phyloP scores from a whole-genome alignment of 2,329 filamentous ascomycete species.

The Stagonosporopsis chrysanthemi region DNA sequence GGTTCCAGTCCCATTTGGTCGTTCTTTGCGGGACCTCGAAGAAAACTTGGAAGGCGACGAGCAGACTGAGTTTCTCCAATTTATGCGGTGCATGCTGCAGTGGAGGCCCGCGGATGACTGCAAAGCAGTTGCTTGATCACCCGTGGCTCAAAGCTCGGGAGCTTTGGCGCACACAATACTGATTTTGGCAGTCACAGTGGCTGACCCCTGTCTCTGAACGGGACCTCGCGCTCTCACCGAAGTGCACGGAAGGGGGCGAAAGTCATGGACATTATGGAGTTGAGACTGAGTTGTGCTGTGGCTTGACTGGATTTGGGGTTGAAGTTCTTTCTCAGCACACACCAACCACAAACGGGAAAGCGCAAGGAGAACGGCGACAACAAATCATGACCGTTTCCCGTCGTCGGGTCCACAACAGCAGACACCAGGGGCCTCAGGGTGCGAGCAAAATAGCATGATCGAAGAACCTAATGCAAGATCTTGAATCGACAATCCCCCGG shows the following conservation, averaged over 20 bases:
- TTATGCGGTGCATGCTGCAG: conserved; percentile 47
- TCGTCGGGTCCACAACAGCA: neutral
- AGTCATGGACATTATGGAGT: neutral
- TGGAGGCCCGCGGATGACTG: conserved; percentile 43
- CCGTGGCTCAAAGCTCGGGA: conserved; percentile 19
- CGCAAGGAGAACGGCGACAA: conserved; percentile 9
- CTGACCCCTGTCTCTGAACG: neutral
- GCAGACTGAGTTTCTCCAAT: conserved; percentile 39
- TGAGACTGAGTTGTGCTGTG: conserved; percentile 4
- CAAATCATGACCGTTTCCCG: neutral
- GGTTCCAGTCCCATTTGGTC: conserved; percentile 13
- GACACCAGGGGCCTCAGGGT: neutral
- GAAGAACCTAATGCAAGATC: conserved; percentile 2
- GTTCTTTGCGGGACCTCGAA: conserved; percentile 25
- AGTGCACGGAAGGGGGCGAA: neutral
- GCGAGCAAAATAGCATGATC: neutral
- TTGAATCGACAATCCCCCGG: conserved; percentile 12
- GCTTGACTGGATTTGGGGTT: neutral
- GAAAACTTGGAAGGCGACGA: conserved; percentile 29
- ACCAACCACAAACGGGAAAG: conserved; percentile 8
- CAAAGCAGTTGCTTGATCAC: conserved; percentile 25
- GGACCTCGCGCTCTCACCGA: conserved; percentile 4
- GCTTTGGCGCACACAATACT: neutral
- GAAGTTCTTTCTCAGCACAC: neutral
- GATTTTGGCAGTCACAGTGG: neutral